These are phyloP conservation scores for Carex pumila DNA, from an alignment of 176 grass and related monocot genomes.

Conservation along the genomic window DNA sequence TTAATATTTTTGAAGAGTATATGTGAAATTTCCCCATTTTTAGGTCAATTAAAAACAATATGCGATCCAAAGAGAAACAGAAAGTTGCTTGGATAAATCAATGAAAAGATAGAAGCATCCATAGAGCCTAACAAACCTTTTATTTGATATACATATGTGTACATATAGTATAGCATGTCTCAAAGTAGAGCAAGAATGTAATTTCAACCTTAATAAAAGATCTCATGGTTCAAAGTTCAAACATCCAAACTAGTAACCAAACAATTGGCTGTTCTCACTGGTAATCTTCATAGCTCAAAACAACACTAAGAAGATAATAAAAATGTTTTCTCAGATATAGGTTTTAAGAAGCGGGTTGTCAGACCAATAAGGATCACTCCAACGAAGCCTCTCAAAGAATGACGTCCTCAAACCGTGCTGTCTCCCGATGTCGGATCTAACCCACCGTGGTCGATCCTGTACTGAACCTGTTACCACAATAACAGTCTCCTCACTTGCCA, in stretches of 20 bases:
- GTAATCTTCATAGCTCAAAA: not conserved
- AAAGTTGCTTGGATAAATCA: not conserved
- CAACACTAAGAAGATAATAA: not conserved
- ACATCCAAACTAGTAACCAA: not conserved
- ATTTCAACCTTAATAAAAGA: not conserved
- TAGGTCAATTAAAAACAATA: not conserved
- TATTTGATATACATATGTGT: not conserved
- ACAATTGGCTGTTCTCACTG: not conserved
- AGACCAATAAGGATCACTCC: not conserved
- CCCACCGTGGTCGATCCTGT: not conserved
- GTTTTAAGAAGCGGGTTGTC: constrained; percentile 1
- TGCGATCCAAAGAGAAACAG: too few species aligned
- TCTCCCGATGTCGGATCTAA: constrained; percentile 27
- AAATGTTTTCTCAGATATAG: not conserved
- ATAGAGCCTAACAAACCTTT: not conserved
- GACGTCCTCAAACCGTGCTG: constrained; percentile 15
- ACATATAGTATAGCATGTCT: not conserved
- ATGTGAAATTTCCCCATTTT: not conserved
- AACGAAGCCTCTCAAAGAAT: constrained; percentile 25
- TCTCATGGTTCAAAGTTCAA: not conserved
- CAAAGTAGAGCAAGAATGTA: not conserved
- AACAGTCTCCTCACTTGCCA: constrained; percentile 8
- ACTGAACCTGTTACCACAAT: constrained; percentile 21
- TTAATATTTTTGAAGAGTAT: too few species aligned
- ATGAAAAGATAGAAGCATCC: not conserved